Evolutionary conservation across 257 asterid genomes (phyloP).

Genomic region (Solanum tacnaense): DNA sequence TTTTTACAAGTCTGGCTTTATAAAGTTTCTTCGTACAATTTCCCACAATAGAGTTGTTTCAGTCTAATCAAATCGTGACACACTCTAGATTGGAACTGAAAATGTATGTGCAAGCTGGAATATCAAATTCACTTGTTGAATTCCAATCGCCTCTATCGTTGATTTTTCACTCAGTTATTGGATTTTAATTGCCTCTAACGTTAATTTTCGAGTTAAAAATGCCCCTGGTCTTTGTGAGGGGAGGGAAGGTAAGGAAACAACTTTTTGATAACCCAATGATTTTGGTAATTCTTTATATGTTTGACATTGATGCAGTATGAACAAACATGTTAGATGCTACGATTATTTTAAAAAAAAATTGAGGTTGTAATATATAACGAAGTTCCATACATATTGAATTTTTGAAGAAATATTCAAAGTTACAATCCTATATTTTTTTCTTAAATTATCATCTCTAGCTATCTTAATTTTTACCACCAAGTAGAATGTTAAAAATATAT

Average conservation of each 20-base stretch:
- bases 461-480: no score
- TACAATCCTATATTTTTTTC: no score
- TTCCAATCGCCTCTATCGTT: neutral
- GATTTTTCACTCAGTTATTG: no score
- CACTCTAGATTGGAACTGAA: neutral
- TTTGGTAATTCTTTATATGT: neutral
- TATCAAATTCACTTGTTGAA: neutral
- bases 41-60: neutral
- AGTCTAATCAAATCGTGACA: neutral
- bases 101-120: neutral
- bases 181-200: neutral
- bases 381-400: no score
- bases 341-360: accelerated
- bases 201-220: neutral
- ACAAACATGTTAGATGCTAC: no score
- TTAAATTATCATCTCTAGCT: no score
- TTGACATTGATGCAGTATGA: no score
- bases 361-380: no score
- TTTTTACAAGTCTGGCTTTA: neutral
- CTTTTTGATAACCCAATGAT: neutral
- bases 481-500: no score
- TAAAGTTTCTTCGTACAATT: neutral
- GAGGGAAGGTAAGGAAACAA: neutral
- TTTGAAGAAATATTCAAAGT: no score
- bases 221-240: neutral